Conservation (phyloP, 208 protist species). For the Leishmania tarentolae region DNA sequence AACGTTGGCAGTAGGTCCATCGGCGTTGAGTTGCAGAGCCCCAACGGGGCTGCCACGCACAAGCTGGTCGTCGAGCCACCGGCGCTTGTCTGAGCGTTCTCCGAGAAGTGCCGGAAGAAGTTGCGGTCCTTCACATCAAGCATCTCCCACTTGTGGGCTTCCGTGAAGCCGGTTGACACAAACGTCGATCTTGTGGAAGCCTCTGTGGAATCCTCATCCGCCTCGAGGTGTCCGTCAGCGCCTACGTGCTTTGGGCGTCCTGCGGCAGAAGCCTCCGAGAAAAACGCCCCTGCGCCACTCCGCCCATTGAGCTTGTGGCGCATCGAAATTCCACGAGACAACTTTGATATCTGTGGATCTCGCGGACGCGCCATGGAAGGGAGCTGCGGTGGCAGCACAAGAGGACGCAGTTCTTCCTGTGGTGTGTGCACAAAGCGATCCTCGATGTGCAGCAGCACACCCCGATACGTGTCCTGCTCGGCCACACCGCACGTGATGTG, state of each 20-base stretch:
- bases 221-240: background rate
- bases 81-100: no score
- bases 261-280: background rate
- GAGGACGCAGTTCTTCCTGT: conserved; percentile 34
- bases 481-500: conserved; percentile 33
- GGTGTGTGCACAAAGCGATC: conserved; percentile 44
- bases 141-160: conserved; percentile 27
- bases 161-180: conserved; percentile 21
- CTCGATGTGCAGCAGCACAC: conserved; percentile 60
- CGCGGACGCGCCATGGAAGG: conserved; percentile 43
- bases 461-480: conserved; percentile 37
- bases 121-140: conserved; percentile 10
- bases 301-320: background rate
- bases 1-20: conserved; percentile 22
- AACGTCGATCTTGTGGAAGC: conserved; percentile 7
- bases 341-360: conserved; percentile 34
- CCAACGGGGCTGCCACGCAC: conserved; percentile 1
- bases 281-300: background rate
- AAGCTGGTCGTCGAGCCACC: background rate
- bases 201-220: background rate
- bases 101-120: conserved; percentile 20
- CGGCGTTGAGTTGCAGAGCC: conserved; percentile 18
- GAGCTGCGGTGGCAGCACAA: conserved; percentile 43
- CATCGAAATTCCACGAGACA: conserved; percentile 37
- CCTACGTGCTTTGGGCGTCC: background rate